Conservation (phyloP, 2,329 filamentous ascomycete species). For the Furcasterigmium furcatum region DNA sequence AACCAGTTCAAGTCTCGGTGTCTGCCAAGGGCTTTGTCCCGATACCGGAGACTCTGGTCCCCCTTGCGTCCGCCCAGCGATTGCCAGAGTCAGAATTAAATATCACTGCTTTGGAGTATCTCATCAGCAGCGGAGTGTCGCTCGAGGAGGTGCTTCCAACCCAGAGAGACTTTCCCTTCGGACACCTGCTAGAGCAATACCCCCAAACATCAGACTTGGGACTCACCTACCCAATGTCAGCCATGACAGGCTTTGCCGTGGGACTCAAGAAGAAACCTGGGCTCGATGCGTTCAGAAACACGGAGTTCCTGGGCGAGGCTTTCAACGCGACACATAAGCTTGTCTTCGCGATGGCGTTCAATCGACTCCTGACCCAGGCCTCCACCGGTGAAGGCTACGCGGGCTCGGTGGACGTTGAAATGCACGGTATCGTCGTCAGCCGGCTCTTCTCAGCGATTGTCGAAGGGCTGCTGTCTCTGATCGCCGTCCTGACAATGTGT, state of each 20-base stretch:
- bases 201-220: slow-evolving; percentile 8
- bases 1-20: slow-evolving; percentile 37
- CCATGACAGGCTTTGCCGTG: slow-evolving; percentile 29
- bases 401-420: slow-evolving; percentile 8
- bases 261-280: slow-evolving; percentile 9
- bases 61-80: slow-evolving; percentile 2
- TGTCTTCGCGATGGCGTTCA: slow-evolving; percentile 23
- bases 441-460: slow-evolving; percentile 22
- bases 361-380: neutral
- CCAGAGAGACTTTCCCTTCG: slow-evolving; percentile 18
- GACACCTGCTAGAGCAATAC: slow-evolving; percentile 19
- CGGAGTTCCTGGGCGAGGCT: neutral
- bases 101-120: slow-evolving; percentile 25
- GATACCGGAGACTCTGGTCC: slow-evolving; percentile 1
- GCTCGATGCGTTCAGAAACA: slow-evolving; percentile 7
- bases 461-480: slow-evolving; percentile 18
- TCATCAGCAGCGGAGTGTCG: slow-evolving; percentile 22
- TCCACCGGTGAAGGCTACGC: neutral
- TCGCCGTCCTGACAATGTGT: neutral
- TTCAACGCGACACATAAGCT: slow-evolving; percentile 22
- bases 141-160: neutral
- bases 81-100: slow-evolving; percentile 27
- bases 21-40: slow-evolving; percentile 8
- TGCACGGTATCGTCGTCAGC: slow-evolving; percentile 27
- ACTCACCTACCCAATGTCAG: slow-evolving; percentile 17